Evolutionary conservation across 2,329 filamentous ascomycete genomes (phyloP).

Genomic region (Sclerotinia borealis): DNA sequence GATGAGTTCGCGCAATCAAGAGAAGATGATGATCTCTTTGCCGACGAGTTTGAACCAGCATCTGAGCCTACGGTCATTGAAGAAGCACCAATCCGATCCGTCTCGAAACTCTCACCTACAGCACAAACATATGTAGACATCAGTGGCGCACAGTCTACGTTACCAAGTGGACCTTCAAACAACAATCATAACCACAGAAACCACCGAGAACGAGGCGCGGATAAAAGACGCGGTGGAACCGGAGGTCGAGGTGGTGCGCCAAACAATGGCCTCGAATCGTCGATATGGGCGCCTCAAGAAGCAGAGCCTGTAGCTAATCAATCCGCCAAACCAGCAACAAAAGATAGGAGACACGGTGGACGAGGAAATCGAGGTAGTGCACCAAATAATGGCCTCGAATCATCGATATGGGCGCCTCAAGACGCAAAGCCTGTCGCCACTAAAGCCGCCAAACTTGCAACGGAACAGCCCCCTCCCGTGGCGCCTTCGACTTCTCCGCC

Average conservation of each 20-base stretch:
- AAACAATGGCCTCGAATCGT: slow-evolving; percentile 21
- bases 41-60: slow-evolving; percentile 32
- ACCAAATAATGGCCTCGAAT: slow-evolving; percentile 18
- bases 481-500: background rate
- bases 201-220: slow-evolving; percentile 13
- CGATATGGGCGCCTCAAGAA: slow-evolving; percentile 21
- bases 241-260: slow-evolving; percentile 13
- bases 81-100: slow-evolving; percentile 5
- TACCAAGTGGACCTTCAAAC: background rate
- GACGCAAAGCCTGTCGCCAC: background rate
- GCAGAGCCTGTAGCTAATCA: background rate
- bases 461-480: background rate
- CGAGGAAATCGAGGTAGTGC: slow-evolving; percentile 14
- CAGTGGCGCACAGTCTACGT: background rate
- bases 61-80: slow-evolving; percentile 20
- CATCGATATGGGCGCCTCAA: slow-evolving; percentile 24
- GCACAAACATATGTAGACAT: background rate
- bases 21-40: slow-evolving; percentile 33
- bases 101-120: background rate
- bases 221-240: slow-evolving; percentile 13
- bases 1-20: slow-evolving; percentile 33
- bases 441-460: background rate
- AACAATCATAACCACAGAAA: background rate
- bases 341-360: slow-evolving; percentile 14
- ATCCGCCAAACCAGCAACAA: background rate